Base-by-base conservation (phyloP, 805 yeast genomes). In the Starmerella lactis-condensi region DNA sequence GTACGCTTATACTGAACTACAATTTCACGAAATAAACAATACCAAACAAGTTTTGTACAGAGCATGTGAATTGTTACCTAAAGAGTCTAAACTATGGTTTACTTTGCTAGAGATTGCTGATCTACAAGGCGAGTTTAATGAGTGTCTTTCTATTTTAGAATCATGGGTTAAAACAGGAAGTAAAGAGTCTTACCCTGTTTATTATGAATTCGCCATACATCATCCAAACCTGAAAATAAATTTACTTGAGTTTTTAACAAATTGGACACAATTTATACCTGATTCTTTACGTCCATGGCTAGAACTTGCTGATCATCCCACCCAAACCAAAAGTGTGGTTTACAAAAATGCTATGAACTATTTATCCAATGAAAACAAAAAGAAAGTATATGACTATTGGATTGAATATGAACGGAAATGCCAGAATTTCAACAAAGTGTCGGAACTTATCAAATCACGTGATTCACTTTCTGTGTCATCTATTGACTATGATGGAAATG, bases 31-130 rank as follows among this genome's bases (percentile, higher is more conserved):
- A 43, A 62, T 81, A 33, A 81, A 79, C 45, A 95, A 83, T 54
- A 95, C 95, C 0, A 58, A 93, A 42, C 83, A 85, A 47, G 44
- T 89, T 17, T 56, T 85, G 19, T 82, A 81, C 31, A 57, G 95
- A 26, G 91, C 81, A 1, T 71, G 76, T 0, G 64, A 70, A 2
- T 51, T 69, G 0, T 56, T 83, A 17, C 96, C 96, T 0, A 59
- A 78, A 17, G 71, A 75, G 4, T 83, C 75, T 44, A 83, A 83
- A 49, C 54, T 85, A 14, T 85, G 96, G 95, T 77, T 67, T 47
- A 63, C 71, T 37, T 82, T 79, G 46, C 72, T 77, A 6, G 72
- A 75, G 28, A 65, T 83, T 12, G 95, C 82, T 51, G 95, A 82
- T 52, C 64, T 75, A 1, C 53, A 81, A 17, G 72, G 70, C 24